Percentiles rank a stretch among this genome's conserved stretches.
phyloP scores from a whole-genome alignment of 805 yeast species.

The Saturnispora gosingensis region DNA sequence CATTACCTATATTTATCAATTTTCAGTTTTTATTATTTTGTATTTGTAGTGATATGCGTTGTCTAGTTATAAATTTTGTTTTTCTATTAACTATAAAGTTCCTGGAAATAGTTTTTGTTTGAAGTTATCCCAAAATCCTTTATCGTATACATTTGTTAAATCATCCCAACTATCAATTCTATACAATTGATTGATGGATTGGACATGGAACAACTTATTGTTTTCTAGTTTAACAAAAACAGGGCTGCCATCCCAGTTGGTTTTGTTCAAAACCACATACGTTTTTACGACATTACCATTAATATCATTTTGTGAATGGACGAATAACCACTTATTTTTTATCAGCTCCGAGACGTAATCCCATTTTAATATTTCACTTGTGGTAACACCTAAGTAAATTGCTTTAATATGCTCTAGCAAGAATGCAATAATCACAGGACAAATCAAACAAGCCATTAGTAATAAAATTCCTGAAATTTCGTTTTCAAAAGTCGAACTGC shows the following conservation, averaged over 20 bases:
- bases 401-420: slow-evolving; percentile 35
- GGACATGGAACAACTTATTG: slow-evolving; percentile 5
- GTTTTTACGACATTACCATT: neutral
- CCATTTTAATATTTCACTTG: slow-evolving; percentile 50
- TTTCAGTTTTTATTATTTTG: slow-evolving; percentile 1
- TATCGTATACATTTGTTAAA: slow-evolving; percentile 39
- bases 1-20: neutral
- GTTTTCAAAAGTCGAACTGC: slow-evolving; percentile 26
- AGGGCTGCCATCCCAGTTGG: slow-evolving; percentile 3
- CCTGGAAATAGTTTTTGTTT: slow-evolving; percentile 26
- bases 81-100: neutral
- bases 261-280: slow-evolving; percentile 4
- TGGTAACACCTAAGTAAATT: slow-evolving; percentile 46
- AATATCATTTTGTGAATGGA: slow-evolving; percentile 20
- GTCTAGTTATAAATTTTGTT: neutral
- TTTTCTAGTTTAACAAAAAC: slow-evolving; percentile 9
- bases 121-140: slow-evolving; percentile 37
- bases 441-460: slow-evolving; percentile 31
- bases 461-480: slow-evolving; percentile 35
- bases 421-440: slow-evolving; percentile 32
- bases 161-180: slow-evolving; percentile 22
- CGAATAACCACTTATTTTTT: slow-evolving; percentile 14
- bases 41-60: neutral
- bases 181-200: slow-evolving; percentile 1
- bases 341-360: slow-evolving; percentile 36